A percentile compares a stretch with the other conserved stretches of the same genome.
These are phyloP conservation scores for Talaromyces nanjingensis DNA, from an alignment of 495 filamentous ascomycete species.

Conservation along the genomic window DNA sequence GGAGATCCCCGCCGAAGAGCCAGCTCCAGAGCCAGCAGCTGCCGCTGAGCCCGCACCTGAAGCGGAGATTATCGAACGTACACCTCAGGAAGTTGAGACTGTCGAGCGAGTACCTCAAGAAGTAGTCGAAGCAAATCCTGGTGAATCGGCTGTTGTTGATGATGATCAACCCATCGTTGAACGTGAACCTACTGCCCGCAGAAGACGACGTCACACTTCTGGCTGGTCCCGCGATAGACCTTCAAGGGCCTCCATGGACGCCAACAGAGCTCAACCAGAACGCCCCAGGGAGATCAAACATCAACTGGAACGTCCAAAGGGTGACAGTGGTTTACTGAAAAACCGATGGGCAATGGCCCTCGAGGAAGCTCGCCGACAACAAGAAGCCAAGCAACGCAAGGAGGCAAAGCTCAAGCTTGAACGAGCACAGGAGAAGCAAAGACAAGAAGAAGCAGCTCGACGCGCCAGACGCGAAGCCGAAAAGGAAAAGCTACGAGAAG, in stretches of 20 bases:
- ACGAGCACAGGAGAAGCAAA: slow-evolving; percentile 10
- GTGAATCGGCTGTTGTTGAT: slow-evolving; percentile 11
- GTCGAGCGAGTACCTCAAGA: slow-evolving; percentile 9
- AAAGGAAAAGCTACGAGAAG: slow-evolving; percentile 14
- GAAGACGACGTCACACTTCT: slow-evolving; percentile 11
- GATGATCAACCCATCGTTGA: slow-evolving; percentile 3
- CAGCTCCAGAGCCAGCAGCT: slow-evolving; percentile 7
- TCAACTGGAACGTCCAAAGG: slow-evolving; percentile 24
- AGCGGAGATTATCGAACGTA: slow-evolving; percentile 5
- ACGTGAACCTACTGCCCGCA: background rate
- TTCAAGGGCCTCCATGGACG: slow-evolving; percentile 11
- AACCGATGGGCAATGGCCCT: slow-evolving; percentile 35
- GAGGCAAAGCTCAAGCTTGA: slow-evolving; percentile 16
- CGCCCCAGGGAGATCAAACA: slow-evolving; percentile 9
- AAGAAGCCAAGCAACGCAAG: slow-evolving; percentile 27
- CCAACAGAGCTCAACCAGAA: slow-evolving; percentile 5
- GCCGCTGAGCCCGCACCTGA: background rate
- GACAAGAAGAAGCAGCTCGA: slow-evolving; percentile 12
- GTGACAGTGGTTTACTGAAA: slow-evolving; percentile 25
- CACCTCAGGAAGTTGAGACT: slow-evolving; percentile 10
- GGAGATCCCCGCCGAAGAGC: slow-evolving; percentile 8
- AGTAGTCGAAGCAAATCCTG: slow-evolving; percentile 5
- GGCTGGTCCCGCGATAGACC: slow-evolving; percentile 14
- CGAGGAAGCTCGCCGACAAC: slow-evolving; percentile 31
- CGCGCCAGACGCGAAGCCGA: slow-evolving; percentile 11